Conservation (phyloP, 140 eudicot genomes). For the Ambrosia hybrid region DNA sequence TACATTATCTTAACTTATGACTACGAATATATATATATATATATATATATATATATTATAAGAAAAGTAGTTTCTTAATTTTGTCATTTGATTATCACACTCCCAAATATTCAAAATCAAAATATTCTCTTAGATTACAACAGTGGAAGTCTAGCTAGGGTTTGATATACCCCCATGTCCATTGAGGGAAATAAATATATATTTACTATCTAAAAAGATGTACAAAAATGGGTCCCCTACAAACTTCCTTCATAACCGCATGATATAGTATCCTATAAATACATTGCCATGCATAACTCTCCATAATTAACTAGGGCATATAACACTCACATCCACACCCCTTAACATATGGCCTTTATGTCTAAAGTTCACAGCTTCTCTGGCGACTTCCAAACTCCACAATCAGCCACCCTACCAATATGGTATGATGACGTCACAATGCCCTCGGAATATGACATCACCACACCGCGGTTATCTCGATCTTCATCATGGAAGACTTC, state of each 20-base stretch:
- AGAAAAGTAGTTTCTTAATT: too few species aligned
- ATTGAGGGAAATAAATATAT: neutral
- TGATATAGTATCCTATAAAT: constrained; percentile 29
- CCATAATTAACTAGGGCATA: neutral
- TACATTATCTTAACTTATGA: too few species aligned
- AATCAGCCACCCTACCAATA: constrained; percentile 27
- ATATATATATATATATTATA: too few species aligned
- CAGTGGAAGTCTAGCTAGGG: constrained; percentile 8
- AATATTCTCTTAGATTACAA: constrained; percentile 6
- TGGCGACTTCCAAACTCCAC: constrained; percentile 38
- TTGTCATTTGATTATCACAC: neutral
- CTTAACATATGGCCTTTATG: constrained; percentile 32
- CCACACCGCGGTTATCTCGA: constrained; percentile 18
- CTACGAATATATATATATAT: too few species aligned
- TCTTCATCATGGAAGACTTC: constrained; percentile 36
- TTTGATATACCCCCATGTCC: constrained; percentile 21
- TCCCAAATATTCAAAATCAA: neutral
- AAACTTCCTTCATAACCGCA: constrained; percentile 28
- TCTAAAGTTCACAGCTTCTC: constrained; percentile 38
- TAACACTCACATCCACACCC: neutral
- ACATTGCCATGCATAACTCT: constrained; percentile 32
- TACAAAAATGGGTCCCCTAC: constrained; percentile 27
- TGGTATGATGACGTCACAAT: constrained; percentile 44
- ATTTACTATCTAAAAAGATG: neutral
- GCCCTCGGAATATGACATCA: constrained; percentile 27